phyloP scores from a whole-genome alignment of 106 monocot genomes.

The Agapanthus africanus region DNA sequence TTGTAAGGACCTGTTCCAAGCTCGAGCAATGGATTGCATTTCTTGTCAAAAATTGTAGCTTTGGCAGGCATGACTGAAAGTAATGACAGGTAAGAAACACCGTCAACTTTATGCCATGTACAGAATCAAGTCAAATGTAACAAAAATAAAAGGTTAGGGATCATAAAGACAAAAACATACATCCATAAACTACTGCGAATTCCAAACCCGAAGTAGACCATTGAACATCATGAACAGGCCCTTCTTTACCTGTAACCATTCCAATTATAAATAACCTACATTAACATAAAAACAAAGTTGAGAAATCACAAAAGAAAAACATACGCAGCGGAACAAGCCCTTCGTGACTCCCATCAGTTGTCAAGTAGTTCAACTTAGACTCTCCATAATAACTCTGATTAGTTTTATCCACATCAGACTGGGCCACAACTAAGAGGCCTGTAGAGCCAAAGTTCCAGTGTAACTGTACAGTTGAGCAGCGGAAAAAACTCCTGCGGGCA shows the following conservation, averaged over 20 bases:
- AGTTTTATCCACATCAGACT: slow-evolving; percentile 91
- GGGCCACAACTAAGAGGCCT: slow-evolving; percentile 71
- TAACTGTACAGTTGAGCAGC: slow-evolving; percentile 77
- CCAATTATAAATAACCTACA: slow-evolving; percentile 2
- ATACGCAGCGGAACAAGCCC: slow-evolving; percentile 83
- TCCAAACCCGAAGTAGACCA: slow-evolving; percentile 82
- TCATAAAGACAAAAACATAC: slow-evolving; percentile 27
- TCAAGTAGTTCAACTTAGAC: slow-evolving; percentile 90
- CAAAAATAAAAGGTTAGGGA: neutral
- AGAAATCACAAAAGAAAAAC: slow-evolving; percentile 15
- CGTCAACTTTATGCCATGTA: neutral
- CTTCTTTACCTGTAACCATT: slow-evolving; percentile 63
- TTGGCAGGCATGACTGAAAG: slow-evolving; percentile 91
- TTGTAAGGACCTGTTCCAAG: slow-evolving; percentile 93
- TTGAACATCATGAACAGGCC: slow-evolving; percentile 97
- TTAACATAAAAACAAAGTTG: slow-evolving; percentile 1
- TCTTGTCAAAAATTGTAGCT: slow-evolving; percentile 81
- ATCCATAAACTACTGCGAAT: slow-evolving; percentile 97
- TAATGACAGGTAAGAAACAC: slow-evolving; percentile 25
- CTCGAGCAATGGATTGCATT: slow-evolving; percentile 77
- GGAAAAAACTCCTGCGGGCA: slow-evolving; percentile 84
- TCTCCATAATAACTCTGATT: slow-evolving; percentile 99
- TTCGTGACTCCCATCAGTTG: slow-evolving; percentile 79
- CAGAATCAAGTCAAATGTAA: neutral
- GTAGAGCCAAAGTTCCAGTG: slow-evolving; percentile 73